Evolutionary conservation across 306 rosid genomes (phyloP).

Genomic region (Bauhinia variegata): DNA sequence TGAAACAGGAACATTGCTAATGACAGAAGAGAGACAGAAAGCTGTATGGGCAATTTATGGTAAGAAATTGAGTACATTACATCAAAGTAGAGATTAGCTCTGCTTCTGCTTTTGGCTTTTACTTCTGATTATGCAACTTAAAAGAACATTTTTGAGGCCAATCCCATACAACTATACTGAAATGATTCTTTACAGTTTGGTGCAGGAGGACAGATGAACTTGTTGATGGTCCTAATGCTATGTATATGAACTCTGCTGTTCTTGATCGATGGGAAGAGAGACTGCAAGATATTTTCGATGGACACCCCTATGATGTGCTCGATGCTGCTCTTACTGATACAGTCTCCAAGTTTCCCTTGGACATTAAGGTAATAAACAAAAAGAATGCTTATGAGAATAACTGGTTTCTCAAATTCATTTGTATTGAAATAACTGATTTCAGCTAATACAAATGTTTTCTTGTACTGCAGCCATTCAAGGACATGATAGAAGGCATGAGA

Average conservation of each 20-base stretch:
- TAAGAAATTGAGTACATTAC: conserved; percentile 31
- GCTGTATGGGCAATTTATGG: conserved; percentile 96
- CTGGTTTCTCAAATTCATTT: background rate
- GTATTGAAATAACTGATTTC: background rate
- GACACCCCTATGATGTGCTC: conserved; percentile 76
- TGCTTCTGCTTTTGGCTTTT: too few relatives aligned
- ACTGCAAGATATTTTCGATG: conserved; percentile 68
- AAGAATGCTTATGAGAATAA: background rate
- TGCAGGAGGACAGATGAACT: conserved; percentile 92
- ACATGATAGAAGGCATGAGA: conserved; percentile 93
- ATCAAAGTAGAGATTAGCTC: too few relatives aligned
- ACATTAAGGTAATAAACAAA: conserved; percentile 61
- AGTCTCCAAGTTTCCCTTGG: conserved; percentile 63
- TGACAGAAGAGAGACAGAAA: conserved; percentile 78
- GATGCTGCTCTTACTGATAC: conserved; percentile 81
- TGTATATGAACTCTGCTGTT: conserved; percentile 62
- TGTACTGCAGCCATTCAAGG: conserved; percentile 64
- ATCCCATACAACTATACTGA: too few relatives aligned
- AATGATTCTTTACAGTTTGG: conserved; percentile 62
- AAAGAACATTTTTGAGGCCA: too few relatives aligned
- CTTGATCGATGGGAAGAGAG: conserved; percentile 93
- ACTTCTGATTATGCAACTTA: too few relatives aligned
- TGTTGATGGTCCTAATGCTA: conserved; percentile 87
- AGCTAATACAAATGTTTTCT: background rate
- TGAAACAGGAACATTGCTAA: conserved; percentile 71